Conservation (phyloP, 73 alveolate genomes). For the Symbiodinium natans region DNA sequence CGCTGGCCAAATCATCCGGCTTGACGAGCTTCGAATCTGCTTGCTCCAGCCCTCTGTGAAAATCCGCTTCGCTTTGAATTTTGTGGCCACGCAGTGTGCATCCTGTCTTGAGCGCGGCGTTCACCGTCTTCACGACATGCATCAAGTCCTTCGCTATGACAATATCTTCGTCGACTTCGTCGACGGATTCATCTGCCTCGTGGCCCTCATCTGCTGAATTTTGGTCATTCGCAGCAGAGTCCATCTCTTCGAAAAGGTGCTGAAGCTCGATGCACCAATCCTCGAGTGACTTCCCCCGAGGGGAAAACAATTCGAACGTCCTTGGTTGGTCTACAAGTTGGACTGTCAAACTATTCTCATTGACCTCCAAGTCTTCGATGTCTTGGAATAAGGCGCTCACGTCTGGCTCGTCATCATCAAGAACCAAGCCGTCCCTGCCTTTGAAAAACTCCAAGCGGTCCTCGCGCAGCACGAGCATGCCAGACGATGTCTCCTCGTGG, state of each 20-base stretch:
- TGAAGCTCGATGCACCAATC: conserved; percentile 60
- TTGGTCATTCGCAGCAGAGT: too few species aligned
- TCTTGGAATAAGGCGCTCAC: background rate
- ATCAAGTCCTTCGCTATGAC: background rate
- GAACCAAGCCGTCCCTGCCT: background rate
- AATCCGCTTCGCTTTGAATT: background rate
- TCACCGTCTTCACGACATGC: background rate
- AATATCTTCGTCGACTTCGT: too few species aligned
- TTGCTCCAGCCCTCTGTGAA: background rate
- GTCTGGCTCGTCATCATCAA: background rate
- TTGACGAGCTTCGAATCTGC: background rate
- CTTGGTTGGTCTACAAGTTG: background rate
- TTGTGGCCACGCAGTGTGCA: background rate
- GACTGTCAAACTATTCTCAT: background rate
- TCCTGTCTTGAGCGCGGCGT: background rate
- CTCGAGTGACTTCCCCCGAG: conserved; percentile 20
- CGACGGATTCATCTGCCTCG: too few species aligned
- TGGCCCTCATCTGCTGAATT: too few species aligned
- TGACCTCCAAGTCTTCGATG: conserved; percentile 7
- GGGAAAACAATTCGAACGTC: conserved; percentile 59
- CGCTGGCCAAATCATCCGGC: background rate
- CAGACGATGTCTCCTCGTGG: background rate
- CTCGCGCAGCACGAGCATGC: conserved; percentile 8
- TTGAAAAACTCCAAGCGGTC: background rate
- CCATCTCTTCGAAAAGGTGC: conserved; percentile 32